Evolutionary conservation across 1,284 basidiomycete genomes (phyloP).

Genomic region (Leccinum pachyderme): DNA sequence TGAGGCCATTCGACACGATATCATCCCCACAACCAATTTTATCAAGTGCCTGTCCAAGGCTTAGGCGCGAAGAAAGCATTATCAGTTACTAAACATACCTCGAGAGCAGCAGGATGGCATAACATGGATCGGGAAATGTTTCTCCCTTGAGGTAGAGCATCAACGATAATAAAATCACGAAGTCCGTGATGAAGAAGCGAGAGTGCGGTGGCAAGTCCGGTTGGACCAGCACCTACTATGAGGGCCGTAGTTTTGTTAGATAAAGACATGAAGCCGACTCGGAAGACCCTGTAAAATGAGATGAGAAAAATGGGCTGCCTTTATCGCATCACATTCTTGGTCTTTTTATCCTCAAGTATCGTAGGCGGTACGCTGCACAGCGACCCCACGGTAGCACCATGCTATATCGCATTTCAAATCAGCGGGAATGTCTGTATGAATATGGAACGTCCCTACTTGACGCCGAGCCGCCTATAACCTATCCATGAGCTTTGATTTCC

Average conservation of each 20-base stretch:
- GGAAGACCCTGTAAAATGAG: too few relatives aligned
- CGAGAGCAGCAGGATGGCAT: background rate
- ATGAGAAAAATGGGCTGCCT: too few relatives aligned
- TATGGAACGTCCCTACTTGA: too few relatives aligned
- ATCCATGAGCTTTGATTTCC: too few relatives aligned
- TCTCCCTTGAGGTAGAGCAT: background rate
- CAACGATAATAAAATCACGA: slow-evolving; percentile 32
- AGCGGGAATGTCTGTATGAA: too few relatives aligned
- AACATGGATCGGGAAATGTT: background rate
- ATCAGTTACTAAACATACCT: background rate
- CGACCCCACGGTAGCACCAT: too few relatives aligned
- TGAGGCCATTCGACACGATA: slow-evolving; percentile 40
- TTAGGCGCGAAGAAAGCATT: background rate
- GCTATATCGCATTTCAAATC: too few relatives aligned
- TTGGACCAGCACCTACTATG: slow-evolving; percentile 23
- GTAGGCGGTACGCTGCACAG: too few relatives aligned
- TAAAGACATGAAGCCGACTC: background rate
- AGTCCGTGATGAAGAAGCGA: slow-evolving; percentile 39
- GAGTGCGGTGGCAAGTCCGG: slow-evolving; percentile 24
- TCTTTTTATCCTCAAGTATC: too few relatives aligned
- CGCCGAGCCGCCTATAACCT: too few relatives aligned
- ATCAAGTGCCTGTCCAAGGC: background rate
- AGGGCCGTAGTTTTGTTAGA: background rate
- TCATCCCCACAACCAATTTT: background rate
- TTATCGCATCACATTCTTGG: too few relatives aligned